A percentile compares a stretch with the other conserved stretches of the same genome.
Conservation (phyloP, 1,284 basidiomycete genomes). For the Peniophora sp. region DNA sequence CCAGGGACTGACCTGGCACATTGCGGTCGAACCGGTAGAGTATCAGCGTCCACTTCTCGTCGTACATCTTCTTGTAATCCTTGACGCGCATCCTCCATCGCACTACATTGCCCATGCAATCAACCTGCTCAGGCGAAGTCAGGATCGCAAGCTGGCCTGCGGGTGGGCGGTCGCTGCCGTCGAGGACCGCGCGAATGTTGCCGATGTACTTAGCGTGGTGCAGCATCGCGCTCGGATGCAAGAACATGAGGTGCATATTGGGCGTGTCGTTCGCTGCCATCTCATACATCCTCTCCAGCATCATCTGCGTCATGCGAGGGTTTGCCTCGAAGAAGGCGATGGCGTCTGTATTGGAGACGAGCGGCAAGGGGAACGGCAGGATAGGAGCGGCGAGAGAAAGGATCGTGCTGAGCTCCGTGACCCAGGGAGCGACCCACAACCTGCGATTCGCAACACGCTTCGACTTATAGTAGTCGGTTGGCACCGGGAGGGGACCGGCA, state of each 20-base stretch:
- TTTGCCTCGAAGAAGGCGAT: slow-evolving; percentile 23
- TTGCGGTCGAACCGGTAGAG: slow-evolving; percentile 11
- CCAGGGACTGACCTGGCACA: neutral
- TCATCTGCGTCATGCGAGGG: neutral
- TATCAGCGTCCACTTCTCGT: slow-evolving; percentile 17
- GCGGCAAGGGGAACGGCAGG: slow-evolving; percentile 22
- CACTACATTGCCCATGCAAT: slow-evolving; percentile 11
- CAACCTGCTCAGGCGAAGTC: slow-evolving; percentile 15
- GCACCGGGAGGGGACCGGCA: slow-evolving; percentile 19
- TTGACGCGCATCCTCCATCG: slow-evolving; percentile 19
- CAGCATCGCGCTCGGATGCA: slow-evolving; percentile 6
- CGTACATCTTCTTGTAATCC: slow-evolving; percentile 14
- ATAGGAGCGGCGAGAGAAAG: slow-evolving; percentile 18
- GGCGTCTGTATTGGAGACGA: slow-evolving; percentile 16
- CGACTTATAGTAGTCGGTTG: slow-evolving; percentile 4
- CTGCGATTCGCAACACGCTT: slow-evolving; percentile 14
- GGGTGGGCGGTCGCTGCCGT: slow-evolving; percentile 4
- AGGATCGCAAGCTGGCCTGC: slow-evolving; percentile 14
- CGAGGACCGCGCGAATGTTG: slow-evolving; percentile 7
- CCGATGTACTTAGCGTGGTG: slow-evolving; percentile 6
- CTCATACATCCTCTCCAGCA: neutral
- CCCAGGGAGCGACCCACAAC: slow-evolving; percentile 24
- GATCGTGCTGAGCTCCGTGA: slow-evolving; percentile 23
- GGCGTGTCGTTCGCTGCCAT: neutral
- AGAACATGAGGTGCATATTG: neutral